Conservation (phyloP, 169 alveolate species). For the Amoebophrya sp. region DNA sequence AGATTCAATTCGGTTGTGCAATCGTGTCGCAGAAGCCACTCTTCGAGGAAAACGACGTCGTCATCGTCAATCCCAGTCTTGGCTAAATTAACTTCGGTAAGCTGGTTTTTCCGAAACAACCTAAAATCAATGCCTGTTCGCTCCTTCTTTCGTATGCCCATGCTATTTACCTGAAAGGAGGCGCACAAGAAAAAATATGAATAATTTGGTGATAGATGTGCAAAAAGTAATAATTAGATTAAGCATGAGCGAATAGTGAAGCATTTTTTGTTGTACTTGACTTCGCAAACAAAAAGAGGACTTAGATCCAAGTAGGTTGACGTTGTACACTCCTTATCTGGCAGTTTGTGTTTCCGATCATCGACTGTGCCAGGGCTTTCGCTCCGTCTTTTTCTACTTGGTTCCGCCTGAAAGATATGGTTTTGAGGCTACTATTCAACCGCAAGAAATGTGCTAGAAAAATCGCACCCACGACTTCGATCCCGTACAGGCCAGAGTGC, state of each 20-base stretch:
- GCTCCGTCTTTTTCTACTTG: conserved; percentile 50
- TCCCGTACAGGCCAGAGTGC: conserved; percentile 39
- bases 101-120: background rate
- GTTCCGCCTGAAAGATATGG: conserved; percentile 39
- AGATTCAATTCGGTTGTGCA: conserved; percentile 40
- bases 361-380: conserved; percentile 45
- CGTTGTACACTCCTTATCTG: background rate
- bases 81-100: conserved; percentile 36
- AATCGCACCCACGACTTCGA: conserved; percentile 48
- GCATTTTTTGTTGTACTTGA: too few species aligned
- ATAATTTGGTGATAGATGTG: too few species aligned
- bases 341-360: conserved; percentile 40
- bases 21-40: conserved; percentile 47
- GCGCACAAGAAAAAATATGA: too few species aligned
- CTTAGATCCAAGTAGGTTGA: background rate
- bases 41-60: conserved; percentile 45
- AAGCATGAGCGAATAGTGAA: too few species aligned
- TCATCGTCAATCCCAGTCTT: conserved; percentile 45
- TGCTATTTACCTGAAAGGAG: background rate
- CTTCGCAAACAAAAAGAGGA: too few species aligned
- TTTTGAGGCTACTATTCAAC: conserved; percentile 37
- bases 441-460: conserved; percentile 47
- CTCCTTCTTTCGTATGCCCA: background rate
- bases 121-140: background rate
- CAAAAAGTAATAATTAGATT: too few species aligned